Conservation (phyloP, 257 asterid species). For the Solanum pinnatisectum region DNA sequence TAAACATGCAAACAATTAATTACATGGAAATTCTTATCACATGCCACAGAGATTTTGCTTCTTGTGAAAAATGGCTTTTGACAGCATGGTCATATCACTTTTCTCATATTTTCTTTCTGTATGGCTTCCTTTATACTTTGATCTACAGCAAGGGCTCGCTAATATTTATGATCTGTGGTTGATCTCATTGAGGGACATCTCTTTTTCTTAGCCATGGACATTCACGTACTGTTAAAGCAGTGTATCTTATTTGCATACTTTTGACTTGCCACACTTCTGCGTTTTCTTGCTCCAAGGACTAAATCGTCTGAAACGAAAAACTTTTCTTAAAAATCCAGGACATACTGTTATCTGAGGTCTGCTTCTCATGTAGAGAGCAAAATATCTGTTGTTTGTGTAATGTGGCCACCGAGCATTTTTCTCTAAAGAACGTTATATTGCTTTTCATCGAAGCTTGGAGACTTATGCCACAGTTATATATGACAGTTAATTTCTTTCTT, state of each 20-base stretch:
- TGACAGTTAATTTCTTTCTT: neutral
- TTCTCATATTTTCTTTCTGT: neutral
- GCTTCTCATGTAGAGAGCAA: neutral
- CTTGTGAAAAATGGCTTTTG: neutral
- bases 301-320: neutral
- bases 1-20: neutral
- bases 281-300: neutral
- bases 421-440: neutral
- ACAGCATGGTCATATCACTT: neutral
- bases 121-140: neutral
- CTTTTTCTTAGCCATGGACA: neutral
- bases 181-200: neutral
- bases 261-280: neutral
- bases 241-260: neutral
- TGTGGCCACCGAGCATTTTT: neutral
- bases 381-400: neutral
- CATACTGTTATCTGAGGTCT: neutral
- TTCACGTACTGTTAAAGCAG: neutral
- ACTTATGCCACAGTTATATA: neutral
- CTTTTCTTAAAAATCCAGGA: neutral
- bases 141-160: neutral
- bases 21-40: neutral
- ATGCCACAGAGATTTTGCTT: neutral
- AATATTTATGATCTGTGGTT: neutral
- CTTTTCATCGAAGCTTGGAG: neutral